A percentile compares a stretch with the other conserved stretches of the same genome.
phyloP scores from a whole-genome alignment of 371 early-diverging fungal genomes.

The Gilbertella persicaria region DNA sequence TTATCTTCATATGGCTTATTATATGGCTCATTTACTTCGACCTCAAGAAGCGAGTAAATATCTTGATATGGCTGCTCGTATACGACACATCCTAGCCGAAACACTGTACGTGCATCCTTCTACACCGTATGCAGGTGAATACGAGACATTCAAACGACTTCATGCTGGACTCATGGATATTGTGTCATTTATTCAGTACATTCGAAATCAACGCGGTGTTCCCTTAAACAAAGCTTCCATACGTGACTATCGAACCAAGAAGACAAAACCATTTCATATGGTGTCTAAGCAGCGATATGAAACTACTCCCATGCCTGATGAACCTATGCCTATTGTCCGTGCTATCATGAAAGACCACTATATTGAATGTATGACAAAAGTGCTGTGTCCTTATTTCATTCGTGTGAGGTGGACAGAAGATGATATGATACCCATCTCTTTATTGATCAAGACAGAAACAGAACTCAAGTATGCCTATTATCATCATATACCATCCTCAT shows the following conservation, averaged over 20 bases:
- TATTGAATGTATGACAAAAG: slow-evolving; percentile 1
- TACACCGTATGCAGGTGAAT: slow-evolving; percentile 18
- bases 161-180: slow-evolving; percentile 22
- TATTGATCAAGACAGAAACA: slow-evolving; percentile 27
- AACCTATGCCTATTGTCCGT: slow-evolving; percentile 17
- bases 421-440: slow-evolving; percentile 26
- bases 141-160: slow-evolving; percentile 37
- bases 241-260: background rate
- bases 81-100: slow-evolving; percentile 30
- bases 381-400: slow-evolving; percentile 19
- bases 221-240: slow-evolving; percentile 8
- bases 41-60: slow-evolving; percentile 35
- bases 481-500: slow-evolving; percentile 19
- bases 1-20: slow-evolving; percentile 30
- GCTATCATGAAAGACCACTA: slow-evolving; percentile 27
- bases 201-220: slow-evolving; percentile 33
- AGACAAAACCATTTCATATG: background rate
- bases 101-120: slow-evolving; percentile 4
- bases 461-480: slow-evolving; percentile 25
- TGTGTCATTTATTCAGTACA: slow-evolving; percentile 21
- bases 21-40: slow-evolving; percentile 35
- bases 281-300: background rate
- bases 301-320: slow-evolving; percentile 27
- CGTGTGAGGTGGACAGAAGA: slow-evolving; percentile 22
- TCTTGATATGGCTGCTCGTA: slow-evolving; percentile 35